Evolutionary conservation across 73 alveolate species (phyloP).

Genomic region (Paramecium octaurelia): DNA sequence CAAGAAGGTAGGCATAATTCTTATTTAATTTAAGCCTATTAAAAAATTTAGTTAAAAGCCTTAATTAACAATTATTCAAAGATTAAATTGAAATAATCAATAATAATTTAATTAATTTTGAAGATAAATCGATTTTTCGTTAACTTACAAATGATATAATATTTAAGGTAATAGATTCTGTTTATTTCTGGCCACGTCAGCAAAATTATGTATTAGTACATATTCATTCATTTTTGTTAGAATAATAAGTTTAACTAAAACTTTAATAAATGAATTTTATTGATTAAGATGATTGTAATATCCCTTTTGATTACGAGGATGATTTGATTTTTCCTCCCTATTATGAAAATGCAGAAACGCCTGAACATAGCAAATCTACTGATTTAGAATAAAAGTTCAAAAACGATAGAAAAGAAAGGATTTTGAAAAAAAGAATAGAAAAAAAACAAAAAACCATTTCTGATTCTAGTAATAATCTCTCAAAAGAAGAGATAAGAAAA

Average conservation of each 20-base stretch:
- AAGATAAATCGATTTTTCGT: too few relatives aligned
- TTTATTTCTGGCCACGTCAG: slow-evolving; percentile 42
- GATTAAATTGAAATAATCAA: too few relatives aligned
- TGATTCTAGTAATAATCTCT: neutral
- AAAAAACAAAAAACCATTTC: neutral
- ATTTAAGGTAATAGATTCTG: neutral
- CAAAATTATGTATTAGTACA: neutral
- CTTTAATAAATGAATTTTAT: neutral
- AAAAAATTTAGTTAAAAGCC: too few relatives aligned
- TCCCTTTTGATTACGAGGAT: neutral
- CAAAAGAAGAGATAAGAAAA: neutral
- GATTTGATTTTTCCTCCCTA: neutral
- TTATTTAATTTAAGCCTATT: too few relatives aligned
- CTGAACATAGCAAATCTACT: neutral
- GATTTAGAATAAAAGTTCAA: neutral
- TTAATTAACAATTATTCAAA: too few relatives aligned
- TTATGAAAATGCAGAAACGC: neutral
- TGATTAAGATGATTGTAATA: neutral
- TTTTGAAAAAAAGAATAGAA: neutral
- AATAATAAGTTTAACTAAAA: neutral
- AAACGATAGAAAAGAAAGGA: neutral
- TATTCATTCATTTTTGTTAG: neutral
- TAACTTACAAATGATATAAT: neutral
- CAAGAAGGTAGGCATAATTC: too few relatives aligned
- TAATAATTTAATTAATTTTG: too few relatives aligned